Conservation (phyloP, 208 protist species). For the Wallacemonas sp. region DNA sequence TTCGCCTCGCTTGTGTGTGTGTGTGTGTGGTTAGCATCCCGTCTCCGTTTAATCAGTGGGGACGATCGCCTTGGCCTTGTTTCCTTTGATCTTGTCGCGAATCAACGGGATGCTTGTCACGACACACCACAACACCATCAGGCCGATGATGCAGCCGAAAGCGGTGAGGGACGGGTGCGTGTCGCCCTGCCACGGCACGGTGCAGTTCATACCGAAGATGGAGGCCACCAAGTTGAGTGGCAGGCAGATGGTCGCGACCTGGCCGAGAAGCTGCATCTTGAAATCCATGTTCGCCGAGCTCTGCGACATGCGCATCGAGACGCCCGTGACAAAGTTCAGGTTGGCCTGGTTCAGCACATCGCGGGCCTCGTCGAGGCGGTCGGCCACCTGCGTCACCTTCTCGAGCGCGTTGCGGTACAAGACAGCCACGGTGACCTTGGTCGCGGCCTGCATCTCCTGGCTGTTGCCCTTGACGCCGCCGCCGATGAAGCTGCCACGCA, state of each 20-base stretch:
- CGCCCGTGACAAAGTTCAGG: conserved; percentile 81
- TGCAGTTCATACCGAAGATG: conserved; percentile 92
- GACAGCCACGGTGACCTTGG: conserved; percentile 23
- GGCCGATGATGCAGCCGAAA: conserved; percentile 63
- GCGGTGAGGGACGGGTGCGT: conserved; percentile 47
- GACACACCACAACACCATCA: conserved; percentile 63
- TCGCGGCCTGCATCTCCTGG: conserved; percentile 20
- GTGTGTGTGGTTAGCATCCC: too few species aligned
- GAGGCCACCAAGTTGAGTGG: conserved; percentile 84
- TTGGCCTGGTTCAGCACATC: conserved; percentile 87
- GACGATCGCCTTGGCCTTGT: conserved; percentile 52
- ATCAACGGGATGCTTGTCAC: conserved; percentile 66
- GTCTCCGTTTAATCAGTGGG: conserved; percentile 41
- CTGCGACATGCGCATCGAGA: conserved; percentile 89
- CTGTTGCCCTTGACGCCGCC: conserved; percentile 11
- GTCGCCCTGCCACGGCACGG: conserved; percentile 76
- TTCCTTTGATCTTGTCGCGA: conserved; percentile 34
- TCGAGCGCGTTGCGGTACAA: conserved; percentile 57
- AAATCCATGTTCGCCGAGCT: conserved; percentile 80
- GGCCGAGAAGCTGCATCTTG: conserved; percentile 76
- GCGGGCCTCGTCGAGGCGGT: conserved; percentile 77
- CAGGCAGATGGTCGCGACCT: conserved; percentile 81
- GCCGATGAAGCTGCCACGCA: conserved; percentile 69
- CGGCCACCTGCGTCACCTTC: conserved; percentile 61
- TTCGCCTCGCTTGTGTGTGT: too few species aligned